A percentile compares a stretch with the other conserved stretches of the same genome.
Evolutionary conservation across 1,284 basidiomycete genomes (phyloP).

Genomic region (Uromyces viciae-fabae): DNA sequence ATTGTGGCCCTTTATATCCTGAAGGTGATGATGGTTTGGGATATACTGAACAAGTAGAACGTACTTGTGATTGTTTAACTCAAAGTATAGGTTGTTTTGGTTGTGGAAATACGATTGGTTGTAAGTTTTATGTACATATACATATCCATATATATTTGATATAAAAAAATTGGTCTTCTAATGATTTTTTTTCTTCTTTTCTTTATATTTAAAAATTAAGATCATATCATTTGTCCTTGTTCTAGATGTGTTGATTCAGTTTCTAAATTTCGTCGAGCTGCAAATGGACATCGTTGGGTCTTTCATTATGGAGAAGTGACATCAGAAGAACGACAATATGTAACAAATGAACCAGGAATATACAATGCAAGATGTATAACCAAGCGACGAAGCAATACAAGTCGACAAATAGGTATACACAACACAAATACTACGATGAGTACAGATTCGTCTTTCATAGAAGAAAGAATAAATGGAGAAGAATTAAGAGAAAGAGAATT

Average conservation of each 20-base stretch:
- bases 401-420: too few relatives aligned
- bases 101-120: constrained; percentile 71
- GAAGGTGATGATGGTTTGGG: constrained; percentile 58
- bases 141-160: too few relatives aligned
- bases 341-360: constrained; percentile 68
- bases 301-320: constrained; percentile 74
- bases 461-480: too few relatives aligned
- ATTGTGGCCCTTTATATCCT: constrained; percentile 61
- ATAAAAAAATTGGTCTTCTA: too few relatives aligned
- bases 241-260: constrained; percentile 54
- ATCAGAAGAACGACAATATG: constrained; percentile 68
- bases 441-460: too few relatives aligned
- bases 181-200: too few relatives aligned
- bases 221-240: constrained; percentile 48
- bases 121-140: constrained; percentile 70
- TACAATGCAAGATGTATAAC: too few relatives aligned
- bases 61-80: constrained; percentile 67
- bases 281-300: constrained; percentile 79
- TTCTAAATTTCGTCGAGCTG: constrained; percentile 61
- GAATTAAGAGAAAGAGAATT: too few relatives aligned
- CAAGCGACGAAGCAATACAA: too few relatives aligned
- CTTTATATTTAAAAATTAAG: constrained; percentile 29
- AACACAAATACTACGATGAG: too few relatives aligned
- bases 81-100: constrained; percentile 75
- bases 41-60: constrained; percentile 59